Conservation (phyloP, 495 filamentous ascomycete species). For the Penicillium flavigenum region DNA sequence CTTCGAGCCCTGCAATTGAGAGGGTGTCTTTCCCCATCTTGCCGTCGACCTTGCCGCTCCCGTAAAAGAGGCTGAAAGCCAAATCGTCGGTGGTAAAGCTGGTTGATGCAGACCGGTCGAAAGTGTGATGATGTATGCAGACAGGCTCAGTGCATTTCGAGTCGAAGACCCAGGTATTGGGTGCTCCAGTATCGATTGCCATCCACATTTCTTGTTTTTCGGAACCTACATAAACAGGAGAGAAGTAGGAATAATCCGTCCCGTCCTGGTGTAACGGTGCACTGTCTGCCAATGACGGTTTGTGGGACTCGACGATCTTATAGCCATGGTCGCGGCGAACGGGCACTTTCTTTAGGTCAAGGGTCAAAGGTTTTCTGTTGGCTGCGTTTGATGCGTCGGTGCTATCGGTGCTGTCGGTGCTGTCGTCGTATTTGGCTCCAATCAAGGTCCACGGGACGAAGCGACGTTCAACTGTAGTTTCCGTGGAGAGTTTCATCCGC, state of each 20-base stretch:
- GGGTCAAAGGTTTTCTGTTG: slow-evolving; percentile 21
- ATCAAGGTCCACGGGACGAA: slow-evolving; percentile 36
- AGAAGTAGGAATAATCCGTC: slow-evolving; percentile 75
- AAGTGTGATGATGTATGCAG: slow-evolving; percentile 66
- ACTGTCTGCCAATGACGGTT: slow-evolving; percentile 55
- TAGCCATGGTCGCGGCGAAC: slow-evolving; percentile 52
- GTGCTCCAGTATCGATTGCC: slow-evolving; percentile 76
- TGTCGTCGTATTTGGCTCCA: slow-evolving; percentile 19
- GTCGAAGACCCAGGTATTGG: slow-evolving; percentile 76
- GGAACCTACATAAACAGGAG: slow-evolving; percentile 65
- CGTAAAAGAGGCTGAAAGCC: slow-evolving; percentile 59
- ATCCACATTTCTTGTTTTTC: slow-evolving; percentile 63
- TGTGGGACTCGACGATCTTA: slow-evolving; percentile 53
- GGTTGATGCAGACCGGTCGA: slow-evolving; percentile 59
- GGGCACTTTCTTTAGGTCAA: slow-evolving; percentile 35
- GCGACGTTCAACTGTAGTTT: slow-evolving; percentile 26
- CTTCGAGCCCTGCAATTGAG: slow-evolving; percentile 60
- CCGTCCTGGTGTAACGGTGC: slow-evolving; percentile 72
- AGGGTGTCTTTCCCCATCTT: slow-evolving; percentile 61
- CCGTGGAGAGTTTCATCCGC: slow-evolving; percentile 11
- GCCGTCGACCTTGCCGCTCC: slow-evolving; percentile 67
- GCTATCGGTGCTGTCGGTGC: slow-evolving; percentile 9
- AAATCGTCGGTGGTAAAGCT: slow-evolving; percentile 54
- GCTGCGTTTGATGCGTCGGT: background rate
- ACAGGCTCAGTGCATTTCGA: slow-evolving; percentile 58